Evolutionary conservation across 1,139 yeast genomes (phyloP).

Genomic region (Hanseniaspora uvarum): DNA sequence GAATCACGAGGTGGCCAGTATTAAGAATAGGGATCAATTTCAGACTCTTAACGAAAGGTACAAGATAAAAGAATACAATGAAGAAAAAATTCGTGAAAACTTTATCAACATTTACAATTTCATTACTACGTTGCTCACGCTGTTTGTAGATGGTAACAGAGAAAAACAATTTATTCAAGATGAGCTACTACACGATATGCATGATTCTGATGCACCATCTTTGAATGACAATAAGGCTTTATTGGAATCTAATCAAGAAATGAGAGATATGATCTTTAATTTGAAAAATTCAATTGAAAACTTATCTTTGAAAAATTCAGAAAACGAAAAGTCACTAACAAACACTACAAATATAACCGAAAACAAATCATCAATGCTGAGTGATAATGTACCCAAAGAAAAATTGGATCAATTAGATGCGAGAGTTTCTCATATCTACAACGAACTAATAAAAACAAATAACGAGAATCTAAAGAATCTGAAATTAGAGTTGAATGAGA

Average conservation of each 20-base stretch:
- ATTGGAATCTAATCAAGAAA: not conserved
- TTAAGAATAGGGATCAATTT: conserved; percentile 7
- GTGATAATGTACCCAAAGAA: not conserved
- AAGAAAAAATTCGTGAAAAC: conserved; percentile 1
- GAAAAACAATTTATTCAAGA: conserved; percentile 15
- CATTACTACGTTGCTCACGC: conserved; percentile 3
- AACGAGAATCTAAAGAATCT: not conserved
- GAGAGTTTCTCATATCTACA: not conserved
- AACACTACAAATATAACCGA: not conserved
- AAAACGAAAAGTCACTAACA: not conserved
- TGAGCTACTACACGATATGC: conserved; percentile 14
- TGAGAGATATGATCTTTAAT: not conserved
- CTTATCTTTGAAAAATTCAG: not conserved
- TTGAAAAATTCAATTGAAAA: not conserved
- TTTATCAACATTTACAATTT: conserved; percentile 11
- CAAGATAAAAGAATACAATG: conserved; percentile 2
- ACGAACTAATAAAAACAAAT: not conserved
- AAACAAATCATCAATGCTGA: not conserved
- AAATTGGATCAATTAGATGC: not conserved
- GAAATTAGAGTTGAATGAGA: not conserved
- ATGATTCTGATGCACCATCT: not conserved
- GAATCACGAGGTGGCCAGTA: not conserved
- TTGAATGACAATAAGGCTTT: not conserved
- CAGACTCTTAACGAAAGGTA: conserved; percentile 8
- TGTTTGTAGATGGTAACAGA: conserved; percentile 10